Evolutionary conservation across 2,329 filamentous ascomycete genomes (phyloP).

Genomic region (Ascochyta rabiei): DNA sequence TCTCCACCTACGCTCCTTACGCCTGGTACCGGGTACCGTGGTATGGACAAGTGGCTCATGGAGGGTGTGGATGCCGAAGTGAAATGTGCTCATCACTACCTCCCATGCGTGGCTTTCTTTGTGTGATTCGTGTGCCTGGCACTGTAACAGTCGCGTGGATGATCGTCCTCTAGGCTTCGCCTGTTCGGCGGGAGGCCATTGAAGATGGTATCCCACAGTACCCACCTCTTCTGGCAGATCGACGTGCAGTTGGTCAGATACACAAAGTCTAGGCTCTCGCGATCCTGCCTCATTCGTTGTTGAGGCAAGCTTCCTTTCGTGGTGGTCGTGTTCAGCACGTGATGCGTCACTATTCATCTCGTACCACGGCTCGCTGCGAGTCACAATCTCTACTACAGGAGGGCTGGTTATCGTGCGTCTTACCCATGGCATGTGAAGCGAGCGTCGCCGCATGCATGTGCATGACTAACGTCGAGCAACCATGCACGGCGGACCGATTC

Average conservation of each 20-base stretch:
- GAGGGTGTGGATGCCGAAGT: not conserved
- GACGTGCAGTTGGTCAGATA: too few species aligned
- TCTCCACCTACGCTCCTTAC: too few species aligned
- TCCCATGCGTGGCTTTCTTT: not conserved
- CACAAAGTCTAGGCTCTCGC: too few species aligned
- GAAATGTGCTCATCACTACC: not conserved
- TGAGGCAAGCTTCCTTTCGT: not conserved
- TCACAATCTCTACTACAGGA: not conserved
- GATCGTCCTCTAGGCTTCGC: too few species aligned
- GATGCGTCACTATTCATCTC: not conserved
- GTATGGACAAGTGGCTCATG: conserved; percentile 1
- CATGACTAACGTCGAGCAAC: conserved; percentile 3
- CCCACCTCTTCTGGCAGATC: too few species aligned
- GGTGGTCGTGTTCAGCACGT: conserved; percentile 1
- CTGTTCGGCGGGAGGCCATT: too few species aligned
- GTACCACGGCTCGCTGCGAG: not conserved
- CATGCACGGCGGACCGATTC: conserved; percentile 10
- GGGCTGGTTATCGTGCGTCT: not conserved
- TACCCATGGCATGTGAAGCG: conserved; percentile 13
- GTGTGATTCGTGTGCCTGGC: too few species aligned
- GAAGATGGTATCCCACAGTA: too few species aligned
- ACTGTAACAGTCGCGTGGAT: too few species aligned
- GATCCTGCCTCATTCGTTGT: not conserved
- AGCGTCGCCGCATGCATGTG: not conserved
- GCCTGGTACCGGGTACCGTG: too few species aligned